Conservation (phyloP, 208 protist species). For the Leishmania guyanensis region DNA sequence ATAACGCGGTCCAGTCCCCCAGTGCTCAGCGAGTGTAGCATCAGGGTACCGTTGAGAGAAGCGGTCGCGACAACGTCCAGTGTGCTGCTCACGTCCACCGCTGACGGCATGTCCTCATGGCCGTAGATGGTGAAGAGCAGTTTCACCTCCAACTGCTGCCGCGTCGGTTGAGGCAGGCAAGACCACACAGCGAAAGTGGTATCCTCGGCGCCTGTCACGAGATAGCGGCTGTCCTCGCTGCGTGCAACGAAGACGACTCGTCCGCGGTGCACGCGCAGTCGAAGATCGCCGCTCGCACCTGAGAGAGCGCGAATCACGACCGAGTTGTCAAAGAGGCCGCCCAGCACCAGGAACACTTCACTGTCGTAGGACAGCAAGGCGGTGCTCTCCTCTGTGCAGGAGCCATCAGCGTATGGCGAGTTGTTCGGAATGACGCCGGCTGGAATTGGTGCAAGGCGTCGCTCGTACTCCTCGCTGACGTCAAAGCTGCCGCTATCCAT, state of each 20-base stretch:
- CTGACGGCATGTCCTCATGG: constrained; percentile 85
- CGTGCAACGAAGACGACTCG: constrained; percentile 69
- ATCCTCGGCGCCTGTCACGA: constrained; percentile 89
- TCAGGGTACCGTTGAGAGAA: constrained; percentile 77
- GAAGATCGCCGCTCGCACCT: constrained; percentile 45
- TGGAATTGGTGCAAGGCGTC: constrained; percentile 51
- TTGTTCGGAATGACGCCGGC: constrained; percentile 61
- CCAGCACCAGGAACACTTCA: constrained; percentile 74
- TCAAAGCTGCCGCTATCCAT: constrained; percentile 52
- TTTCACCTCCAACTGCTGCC: constrained; percentile 50
- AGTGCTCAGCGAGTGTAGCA: constrained; percentile 77
- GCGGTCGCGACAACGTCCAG: constrained; percentile 86
- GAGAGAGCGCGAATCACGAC: constrained; percentile 67
- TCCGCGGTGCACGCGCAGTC: constrained; percentile 75
- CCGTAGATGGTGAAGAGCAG: constrained; percentile 82
- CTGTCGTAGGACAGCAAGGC: constrained; percentile 68
- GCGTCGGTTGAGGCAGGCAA: constrained; percentile 46
- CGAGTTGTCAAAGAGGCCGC: constrained; percentile 86
- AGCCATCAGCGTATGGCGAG: constrained; percentile 42
- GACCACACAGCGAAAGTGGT: constrained; percentile 92
- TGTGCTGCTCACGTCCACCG: constrained; percentile 65
- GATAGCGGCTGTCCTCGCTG: constrained; percentile 71
- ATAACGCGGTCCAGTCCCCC: constrained; percentile 71
- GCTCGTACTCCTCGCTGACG: constrained; percentile 65
- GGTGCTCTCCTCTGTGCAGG: constrained; percentile 54